Percentiles rank a stretch among this genome's conserved stretches.
Conservation (phyloP, 495 filamentous ascomycete genomes). For the Gamarada debralockiae region DNA sequence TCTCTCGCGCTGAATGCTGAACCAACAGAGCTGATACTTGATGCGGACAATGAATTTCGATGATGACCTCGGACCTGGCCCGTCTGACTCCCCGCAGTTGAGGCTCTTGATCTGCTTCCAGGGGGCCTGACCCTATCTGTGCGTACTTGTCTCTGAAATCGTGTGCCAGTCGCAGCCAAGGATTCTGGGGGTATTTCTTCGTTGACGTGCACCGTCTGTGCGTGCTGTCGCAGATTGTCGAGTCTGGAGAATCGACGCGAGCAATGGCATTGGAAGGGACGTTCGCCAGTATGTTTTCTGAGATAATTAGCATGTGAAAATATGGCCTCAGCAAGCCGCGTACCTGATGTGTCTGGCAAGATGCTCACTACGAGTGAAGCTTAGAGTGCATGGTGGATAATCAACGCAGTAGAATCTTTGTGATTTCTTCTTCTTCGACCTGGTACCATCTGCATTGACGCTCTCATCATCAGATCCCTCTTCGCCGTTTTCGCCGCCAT, state of each 20-base stretch:
- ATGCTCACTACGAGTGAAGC: slow-evolving; percentile 96
- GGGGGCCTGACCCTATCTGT: slow-evolving; percentile 70
- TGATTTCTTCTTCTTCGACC: slow-evolving; percentile 86
- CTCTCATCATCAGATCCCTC: slow-evolving; percentile 78
- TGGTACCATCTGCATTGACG: slow-evolving; percentile 57
- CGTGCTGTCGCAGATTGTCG: slow-evolving; percentile 94
- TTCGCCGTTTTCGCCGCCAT: slow-evolving; percentile 56
- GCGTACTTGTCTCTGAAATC: slow-evolving; percentile 91
- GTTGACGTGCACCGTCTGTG: slow-evolving; percentile 96
- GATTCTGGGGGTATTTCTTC: slow-evolving; percentile 95
- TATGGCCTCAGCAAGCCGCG: slow-evolving; percentile 9
- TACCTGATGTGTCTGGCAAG: slow-evolving; percentile 91
- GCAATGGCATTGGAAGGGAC: slow-evolving; percentile 97
- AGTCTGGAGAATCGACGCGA: slow-evolving; percentile 92
- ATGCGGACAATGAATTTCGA: slow-evolving; percentile 75
- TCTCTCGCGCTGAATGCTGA: slow-evolving; percentile 61
- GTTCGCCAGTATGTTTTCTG: slow-evolving; percentile 96
- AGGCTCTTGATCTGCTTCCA: slow-evolving; percentile 65
- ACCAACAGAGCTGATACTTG: slow-evolving; percentile 73
- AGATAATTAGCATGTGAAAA: slow-evolving; percentile 24
- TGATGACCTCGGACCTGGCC: slow-evolving; percentile 72
- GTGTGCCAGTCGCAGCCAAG: slow-evolving; percentile 85
- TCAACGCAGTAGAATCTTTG: slow-evolving; percentile 98
- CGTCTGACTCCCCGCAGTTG: slow-evolving; percentile 60
- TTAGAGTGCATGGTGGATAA: slow-evolving; percentile 89